Evolutionary conservation across 805 yeast species (phyloP), one percentile per base, ranked within the genome.

Genomic region (Wickerhamomyces bovis): DNA sequence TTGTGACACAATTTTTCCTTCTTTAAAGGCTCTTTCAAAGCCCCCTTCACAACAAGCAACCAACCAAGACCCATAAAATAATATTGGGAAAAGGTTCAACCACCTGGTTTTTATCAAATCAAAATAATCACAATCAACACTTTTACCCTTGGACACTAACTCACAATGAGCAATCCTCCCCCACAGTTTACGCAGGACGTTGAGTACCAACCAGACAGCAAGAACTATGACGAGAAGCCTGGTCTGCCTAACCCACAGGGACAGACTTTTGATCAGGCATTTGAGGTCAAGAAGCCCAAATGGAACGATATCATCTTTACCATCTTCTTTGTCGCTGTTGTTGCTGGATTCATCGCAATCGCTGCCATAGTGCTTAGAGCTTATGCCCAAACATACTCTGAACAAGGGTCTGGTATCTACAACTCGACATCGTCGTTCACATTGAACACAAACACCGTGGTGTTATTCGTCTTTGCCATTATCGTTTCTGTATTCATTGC

Each of bases 271-370:
- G 86, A 81, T 28, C 80, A 86, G 42, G 76, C 83, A 2, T 89
- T 89, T 64, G 77, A 80, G 51, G 72, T 86, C 25, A 76, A 73
- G 28, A 73, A 72, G 55, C 89, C 89, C 1, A 76, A 68, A 48
- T 78, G 72, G 66, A 81, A 89, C 57, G 96, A 89, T 63, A 76
- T 82, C 75, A 78, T 83, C 0, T 84, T 85, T 60, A 75, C 86
- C 0, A 51, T 84, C 9, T 72, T 87, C 51, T 69, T 75, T 42
- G 44, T 66, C 9, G 60, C 75, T 5, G 67, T 77, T 4, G 69
- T 80, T 3, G 77, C 70, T 16, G 96, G 90, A 0, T 88, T 87
- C 59, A 63, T 80, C 23, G 88, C 80, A 0, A 70, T 89, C 36
- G 83, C 95, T 0, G 83, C 76, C 7, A 73, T 88, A 43, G 77